Evolutionary conservation across 352 stramenopile genomes (phyloP).

Genomic region (Pythium grandisporangium): DNA sequence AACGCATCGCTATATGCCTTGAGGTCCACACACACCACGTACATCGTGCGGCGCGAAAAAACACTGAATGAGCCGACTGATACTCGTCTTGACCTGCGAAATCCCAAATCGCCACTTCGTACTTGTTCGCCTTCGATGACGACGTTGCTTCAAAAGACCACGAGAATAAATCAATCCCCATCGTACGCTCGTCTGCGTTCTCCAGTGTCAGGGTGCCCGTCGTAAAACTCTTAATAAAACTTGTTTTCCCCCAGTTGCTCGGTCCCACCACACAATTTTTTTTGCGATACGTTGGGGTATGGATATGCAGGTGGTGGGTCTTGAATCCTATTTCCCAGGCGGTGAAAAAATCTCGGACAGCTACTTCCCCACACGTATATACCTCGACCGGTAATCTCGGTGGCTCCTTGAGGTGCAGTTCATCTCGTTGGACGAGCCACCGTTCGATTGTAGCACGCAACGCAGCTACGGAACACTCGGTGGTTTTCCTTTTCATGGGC

Average conservation of each 20-base stretch:
- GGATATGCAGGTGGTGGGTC: too few relatives aligned
- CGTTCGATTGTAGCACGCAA: too few relatives aligned
- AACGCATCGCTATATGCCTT: constrained; percentile 2
- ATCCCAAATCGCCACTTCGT: constrained; percentile 12
- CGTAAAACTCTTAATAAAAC: constrained; percentile 19
- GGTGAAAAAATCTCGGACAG: too few relatives aligned
- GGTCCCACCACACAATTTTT: constrained; percentile 23
- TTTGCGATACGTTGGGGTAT: constrained; percentile 3
- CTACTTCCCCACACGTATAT: too few relatives aligned
- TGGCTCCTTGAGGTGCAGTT: too few relatives aligned
- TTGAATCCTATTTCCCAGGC: too few relatives aligned
- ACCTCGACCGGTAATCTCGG: too few relatives aligned
- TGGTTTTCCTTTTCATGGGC: too few relatives aligned
- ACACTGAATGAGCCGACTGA: constrained; percentile 7
- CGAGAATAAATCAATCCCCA: constrained; percentile 22
- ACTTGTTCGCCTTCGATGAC: background rate
- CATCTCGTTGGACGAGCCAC: too few relatives aligned
- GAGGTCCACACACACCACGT: constrained; percentile 8
- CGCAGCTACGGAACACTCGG: too few relatives aligned
- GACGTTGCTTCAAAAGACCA: constrained; percentile 12
- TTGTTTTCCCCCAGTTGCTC: constrained; percentile 22
- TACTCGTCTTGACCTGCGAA: constrained; percentile 9
- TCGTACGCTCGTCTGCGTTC: constrained; percentile 14
- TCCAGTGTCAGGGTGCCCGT: constrained; percentile 5
- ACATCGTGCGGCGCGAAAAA: constrained; percentile 12